Conservation (phyloP, 177 flowering plant species). For the Tripterygium wilfordii region DNA sequence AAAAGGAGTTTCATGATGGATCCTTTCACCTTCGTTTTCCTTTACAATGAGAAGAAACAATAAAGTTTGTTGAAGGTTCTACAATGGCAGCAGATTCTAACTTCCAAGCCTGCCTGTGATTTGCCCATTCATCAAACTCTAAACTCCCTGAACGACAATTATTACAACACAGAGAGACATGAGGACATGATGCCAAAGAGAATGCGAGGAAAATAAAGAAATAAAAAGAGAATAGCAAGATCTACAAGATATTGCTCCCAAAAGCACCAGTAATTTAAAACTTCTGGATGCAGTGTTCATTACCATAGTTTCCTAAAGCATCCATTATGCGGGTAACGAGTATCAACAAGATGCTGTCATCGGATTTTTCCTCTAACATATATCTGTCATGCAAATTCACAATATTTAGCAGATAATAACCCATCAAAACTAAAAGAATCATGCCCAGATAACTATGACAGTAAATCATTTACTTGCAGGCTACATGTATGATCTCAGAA, state of each 20-base stretch:
- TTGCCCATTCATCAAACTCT: constrained; percentile 95
- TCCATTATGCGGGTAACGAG: constrained; percentile 88
- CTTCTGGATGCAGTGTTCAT: constrained; percentile 8
- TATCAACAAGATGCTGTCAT: constrained; percentile 91
- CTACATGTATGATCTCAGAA: constrained; percentile 65
- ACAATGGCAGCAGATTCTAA: constrained; percentile 83
- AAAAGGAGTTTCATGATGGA: constrained; percentile 1
- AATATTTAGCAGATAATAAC: constrained; percentile 13
- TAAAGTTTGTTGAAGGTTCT: constrained; percentile 85
- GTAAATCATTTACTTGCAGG: constrained; percentile 64
- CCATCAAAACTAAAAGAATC: not conserved
- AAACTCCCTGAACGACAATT: constrained; percentile 60
- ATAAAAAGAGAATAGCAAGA: not conserved
- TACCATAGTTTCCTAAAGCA: constrained; percentile 93
- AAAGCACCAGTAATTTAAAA: no score
- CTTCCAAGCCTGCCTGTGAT: constrained; percentile 96
- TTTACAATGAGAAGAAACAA: constrained; percentile 62
- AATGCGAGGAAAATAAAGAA: not conserved
- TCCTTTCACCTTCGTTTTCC: constrained; percentile 77
- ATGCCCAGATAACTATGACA: not conserved
- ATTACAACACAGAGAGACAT: constrained; percentile 7
- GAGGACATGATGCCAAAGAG: constrained; percentile 5
- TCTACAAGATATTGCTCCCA: not conserved
- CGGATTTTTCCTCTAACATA: constrained; percentile 79
- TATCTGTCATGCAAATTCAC: constrained; percentile 45